Evolutionary conservation across 495 filamentous ascomycete genomes (phyloP).

Genomic region (Sordaria brevicollis): DNA sequence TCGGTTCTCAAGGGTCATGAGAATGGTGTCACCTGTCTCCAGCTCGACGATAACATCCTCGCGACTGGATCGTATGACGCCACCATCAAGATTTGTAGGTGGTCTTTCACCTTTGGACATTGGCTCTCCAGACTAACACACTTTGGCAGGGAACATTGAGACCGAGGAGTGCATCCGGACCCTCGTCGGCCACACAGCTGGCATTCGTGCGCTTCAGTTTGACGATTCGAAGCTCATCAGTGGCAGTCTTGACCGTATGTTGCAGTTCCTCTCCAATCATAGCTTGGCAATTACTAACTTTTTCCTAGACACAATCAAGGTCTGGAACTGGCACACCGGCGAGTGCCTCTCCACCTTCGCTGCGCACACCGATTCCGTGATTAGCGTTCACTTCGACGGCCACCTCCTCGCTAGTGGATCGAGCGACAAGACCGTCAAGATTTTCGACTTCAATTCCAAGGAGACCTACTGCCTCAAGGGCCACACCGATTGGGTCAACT

Average conservation of each 20-base stretch:
- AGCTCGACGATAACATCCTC: slow-evolving; percentile 88
- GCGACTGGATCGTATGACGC: slow-evolving; percentile 92
- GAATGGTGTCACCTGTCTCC: slow-evolving; percentile 92
- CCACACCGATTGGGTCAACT: slow-evolving; percentile 91
- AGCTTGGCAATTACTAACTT: slow-evolving; percentile 3
- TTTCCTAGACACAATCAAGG: slow-evolving; percentile 50
- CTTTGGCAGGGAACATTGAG: slow-evolving; percentile 56
- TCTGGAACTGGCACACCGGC: slow-evolving; percentile 97
- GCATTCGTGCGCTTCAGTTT: slow-evolving; percentile 83
- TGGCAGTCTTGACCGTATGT: slow-evolving; percentile 22
- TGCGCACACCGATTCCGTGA: slow-evolving; percentile 69
- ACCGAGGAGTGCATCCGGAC: slow-evolving; percentile 78
- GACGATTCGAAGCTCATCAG: slow-evolving; percentile 63
- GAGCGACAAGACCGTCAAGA: slow-evolving; percentile 78
- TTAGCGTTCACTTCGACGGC: slow-evolving; percentile 74
- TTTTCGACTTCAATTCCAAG: slow-evolving; percentile 86
- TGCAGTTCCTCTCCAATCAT: neutral
- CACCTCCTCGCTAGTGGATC: slow-evolving; percentile 80
- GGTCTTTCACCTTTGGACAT: neutral
- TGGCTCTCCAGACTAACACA: neutral
- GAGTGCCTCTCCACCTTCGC: slow-evolving; percentile 72
- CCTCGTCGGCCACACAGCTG: slow-evolving; percentile 67
- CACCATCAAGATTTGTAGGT: slow-evolving; percentile 78
- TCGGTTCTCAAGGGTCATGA: slow-evolving; percentile 78
- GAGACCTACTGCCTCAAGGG: slow-evolving; percentile 68